Conservation (phyloP, 768 basidiomycete genomes). For the Lactifluus rugatus region DNA sequence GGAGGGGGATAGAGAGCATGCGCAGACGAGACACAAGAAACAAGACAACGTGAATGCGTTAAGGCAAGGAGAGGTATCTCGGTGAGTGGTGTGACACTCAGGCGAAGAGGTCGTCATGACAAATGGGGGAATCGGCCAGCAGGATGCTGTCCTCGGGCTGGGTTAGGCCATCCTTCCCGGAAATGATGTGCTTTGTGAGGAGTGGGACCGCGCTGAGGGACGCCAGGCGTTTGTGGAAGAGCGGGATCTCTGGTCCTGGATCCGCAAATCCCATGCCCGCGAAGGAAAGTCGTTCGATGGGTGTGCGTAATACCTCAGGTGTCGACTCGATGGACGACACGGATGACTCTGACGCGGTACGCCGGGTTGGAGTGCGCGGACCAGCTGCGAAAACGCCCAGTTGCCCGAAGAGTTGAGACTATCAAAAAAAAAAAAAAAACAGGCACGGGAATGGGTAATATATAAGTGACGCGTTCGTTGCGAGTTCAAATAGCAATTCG, state of each 20-base stretch:
- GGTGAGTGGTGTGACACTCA: neutral
- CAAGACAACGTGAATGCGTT: conserved; percentile 2
- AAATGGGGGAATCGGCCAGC: conserved; percentile 10
- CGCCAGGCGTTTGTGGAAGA: conserved; percentile 8
- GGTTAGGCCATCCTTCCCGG: neutral
- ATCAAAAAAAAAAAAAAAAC: neutral
- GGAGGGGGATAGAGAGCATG: neutral
- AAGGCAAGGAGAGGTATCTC: conserved; percentile 11
- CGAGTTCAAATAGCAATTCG: neutral
- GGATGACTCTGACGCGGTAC: conserved; percentile 17
- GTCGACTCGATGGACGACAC: conserved; percentile 18
- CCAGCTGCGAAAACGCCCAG: neutral
- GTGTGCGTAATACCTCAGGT: conserved; percentile 15
- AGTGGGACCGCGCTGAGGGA: conserved; percentile 2
- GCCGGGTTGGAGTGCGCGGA: conserved; percentile 27
- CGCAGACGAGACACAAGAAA: neutral
- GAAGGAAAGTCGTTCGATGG: conserved; percentile 17
- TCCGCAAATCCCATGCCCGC: conserved; percentile 19
- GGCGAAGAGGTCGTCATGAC: conserved; percentile 20
- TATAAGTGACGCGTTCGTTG: neutral
- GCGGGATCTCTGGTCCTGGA: conserved; percentile 8
- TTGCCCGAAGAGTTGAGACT: conserved; percentile 4
- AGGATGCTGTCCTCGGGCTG: neutral
- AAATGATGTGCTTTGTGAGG: neutral
- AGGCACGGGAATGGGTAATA: neutral